phyloP scores from a whole-genome alignment of 441 rosid species.

The Aleurites moluccanus region DNA sequence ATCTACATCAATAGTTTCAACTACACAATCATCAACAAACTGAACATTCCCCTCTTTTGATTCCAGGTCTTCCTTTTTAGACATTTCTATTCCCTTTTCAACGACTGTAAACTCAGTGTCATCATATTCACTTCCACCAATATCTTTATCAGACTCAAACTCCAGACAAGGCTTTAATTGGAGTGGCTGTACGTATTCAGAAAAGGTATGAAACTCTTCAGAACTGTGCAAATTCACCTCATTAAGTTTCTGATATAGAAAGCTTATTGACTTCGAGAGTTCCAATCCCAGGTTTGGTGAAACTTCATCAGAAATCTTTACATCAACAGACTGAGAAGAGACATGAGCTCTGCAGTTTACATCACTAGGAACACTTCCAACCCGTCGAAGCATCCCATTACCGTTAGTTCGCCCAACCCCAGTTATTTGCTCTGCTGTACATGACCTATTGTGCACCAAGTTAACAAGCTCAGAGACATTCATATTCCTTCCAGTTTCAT shows the following conservation, averaged over 20 bases:
- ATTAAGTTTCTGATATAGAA: constrained; percentile 59
- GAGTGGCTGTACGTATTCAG: constrained; percentile 28
- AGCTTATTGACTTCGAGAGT: constrained; percentile 55
- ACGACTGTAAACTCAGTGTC: constrained; percentile 41
- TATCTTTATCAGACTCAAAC: constrained; percentile 31
- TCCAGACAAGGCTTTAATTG: constrained; percentile 24
- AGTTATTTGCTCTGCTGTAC: constrained; percentile 10
- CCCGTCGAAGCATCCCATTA: constrained; percentile 36
- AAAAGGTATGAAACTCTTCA: constrained; percentile 26
- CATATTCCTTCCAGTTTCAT: constrained; percentile 31
- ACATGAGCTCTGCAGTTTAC: constrained; percentile 30
- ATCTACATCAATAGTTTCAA: constrained; percentile 57
- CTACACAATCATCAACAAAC: constrained; percentile 30
- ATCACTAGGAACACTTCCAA: constrained; percentile 52
- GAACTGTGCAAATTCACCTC: constrained; percentile 43
- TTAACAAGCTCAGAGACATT: constrained; percentile 32
- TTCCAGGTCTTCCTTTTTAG: constrained; percentile 35
- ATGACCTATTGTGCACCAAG: constrained; percentile 25
- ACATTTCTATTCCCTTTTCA: constrained; percentile 54
- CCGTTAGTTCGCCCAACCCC: constrained; percentile 25
- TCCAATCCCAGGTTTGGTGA: constrained; percentile 49
- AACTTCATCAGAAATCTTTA: constrained; percentile 47
- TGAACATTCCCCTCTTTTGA: constrained; percentile 32
- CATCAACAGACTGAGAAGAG: constrained; percentile 40
- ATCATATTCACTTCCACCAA: constrained; percentile 33